Evolutionary conservation across 2,329 filamentous ascomycete species (phyloP), one percentile per base, ranked within the genome.

Genomic region (Coniochaeta sp.): DNA sequence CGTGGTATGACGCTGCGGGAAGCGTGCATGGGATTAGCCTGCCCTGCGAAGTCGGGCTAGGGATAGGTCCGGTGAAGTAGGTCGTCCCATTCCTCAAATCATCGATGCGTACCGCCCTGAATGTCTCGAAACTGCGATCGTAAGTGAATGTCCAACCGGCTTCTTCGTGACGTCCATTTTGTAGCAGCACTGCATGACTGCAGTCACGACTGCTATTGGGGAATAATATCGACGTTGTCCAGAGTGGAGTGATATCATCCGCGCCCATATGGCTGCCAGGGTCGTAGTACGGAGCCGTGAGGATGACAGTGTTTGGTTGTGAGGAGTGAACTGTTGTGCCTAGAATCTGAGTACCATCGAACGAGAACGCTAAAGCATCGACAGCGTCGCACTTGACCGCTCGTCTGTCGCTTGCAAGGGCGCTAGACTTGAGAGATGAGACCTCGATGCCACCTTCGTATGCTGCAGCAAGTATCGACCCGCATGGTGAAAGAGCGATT

Each of bases 401-500:
- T 58, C 89, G 78, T 60, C 86, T 78, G 58, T 91, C 86, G 0
- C 81, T 87, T 12, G 79, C 67, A 26, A 85, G 61, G 24, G 81
- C 82, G 50, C 76, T 79, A 2, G 84, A 74, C 47, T 81, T 81
- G 33, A 95, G 72, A 5, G 89, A 87, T 26, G 88, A 84, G 0
- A 96, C 87, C 66, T 96, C 91, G 56, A 96, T 91, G n/a, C 88
- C 89, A 51, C 88, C 87, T 62, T 90, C 84, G 66, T 91, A 95
- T 7, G 90, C 90, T 14, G 89, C 86, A 22, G 91, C 91, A 45
- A 96, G 71, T 13, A 96, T 87, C 40, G 85, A 83, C 22, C 89
- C 89, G 56, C 86, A 88, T 1, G 90, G 89, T 0, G 90, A 92
- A 27, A 96, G 71, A 14, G 87, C 85, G 57, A 96, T 86, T 13